Base-by-base conservation (phyloP, 305 asterid species). In the Fraxinus latifolia region DNA sequence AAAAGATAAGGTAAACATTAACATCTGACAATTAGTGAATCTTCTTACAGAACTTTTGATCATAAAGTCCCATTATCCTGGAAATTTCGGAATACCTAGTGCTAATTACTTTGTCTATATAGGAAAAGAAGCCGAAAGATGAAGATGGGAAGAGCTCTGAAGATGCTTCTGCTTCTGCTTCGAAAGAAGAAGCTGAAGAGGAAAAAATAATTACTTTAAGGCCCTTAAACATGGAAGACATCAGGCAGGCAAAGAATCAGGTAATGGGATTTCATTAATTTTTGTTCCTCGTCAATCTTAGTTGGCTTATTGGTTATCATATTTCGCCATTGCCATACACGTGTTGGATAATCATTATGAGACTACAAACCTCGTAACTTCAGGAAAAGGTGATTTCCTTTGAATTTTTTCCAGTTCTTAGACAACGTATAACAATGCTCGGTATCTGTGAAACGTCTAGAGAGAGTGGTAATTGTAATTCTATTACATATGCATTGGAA, bases 161-260 rank as follows among this genome's bases (percentile, higher is more conserved):
- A 78, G 94, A 86, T 78, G 87, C 83, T 79, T 76, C 87, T 12
- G 84, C 82, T 81, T 34, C 88, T 12, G 84, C 82, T 81, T 34
- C 88, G 27, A 85, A 87, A 50, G 92, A 91, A 84, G 93, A 83
- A 83, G 77, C 86, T 29, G 78, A 85, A 77, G 90, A 86, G 84
- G 95, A 90, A 79, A 86, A 82, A 42, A 88, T 84, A 81, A 93
- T 93, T 80, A 77, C 90, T 65, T 83, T 95, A 87, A 91, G 98
- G 87, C 87, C 95, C 84, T 86, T 95, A 80, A 93, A 87, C 90
- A 95, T 95, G 98, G 98, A 90, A 88, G 98, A 95, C 87, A 85
- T 95, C 90, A 92, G 87, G 86, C 95, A 91, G 85, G 97, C 98
- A 67, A 95, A 92, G 90, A 92, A 91, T 85, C 97, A 93, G 98